phyloP scores from a whole-genome alignment of 2,329 filamentous ascomycete genomes.

The Xylariales sp. region DNA sequence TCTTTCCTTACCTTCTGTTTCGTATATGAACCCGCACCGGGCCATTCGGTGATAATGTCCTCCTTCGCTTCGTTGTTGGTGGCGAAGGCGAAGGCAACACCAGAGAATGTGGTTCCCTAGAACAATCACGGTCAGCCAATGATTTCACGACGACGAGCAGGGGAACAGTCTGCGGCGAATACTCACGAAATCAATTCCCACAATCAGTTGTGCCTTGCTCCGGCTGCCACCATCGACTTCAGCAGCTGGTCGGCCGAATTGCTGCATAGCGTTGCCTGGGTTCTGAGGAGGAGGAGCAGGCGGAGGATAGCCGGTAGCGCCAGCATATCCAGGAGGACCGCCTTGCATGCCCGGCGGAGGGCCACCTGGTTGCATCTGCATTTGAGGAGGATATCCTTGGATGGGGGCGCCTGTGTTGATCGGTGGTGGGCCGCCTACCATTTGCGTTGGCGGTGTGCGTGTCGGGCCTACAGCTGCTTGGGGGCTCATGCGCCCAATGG shows the following conservation, averaged over 20 bases:
- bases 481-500: conserved; percentile 48
- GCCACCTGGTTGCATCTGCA: conserved; percentile 30
- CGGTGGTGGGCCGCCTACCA: conserved; percentile 60
- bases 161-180: background rate
- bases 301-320: conserved; percentile 43
- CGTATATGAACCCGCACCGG: conserved; percentile 92
- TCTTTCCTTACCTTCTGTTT: conserved; percentile 99
- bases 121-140: conserved; percentile 18
- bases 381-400: conserved; percentile 54
- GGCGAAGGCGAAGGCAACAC: conserved; percentile 93
- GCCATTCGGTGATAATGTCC: conserved; percentile 99
- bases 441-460: conserved; percentile 55
- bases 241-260: conserved; percentile 45
- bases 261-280: conserved; percentile 33
- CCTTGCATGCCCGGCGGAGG: conserved; percentile 37
- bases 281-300: conserved; percentile 35
- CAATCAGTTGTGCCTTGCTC: conserved; percentile 95
- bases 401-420: conserved; percentile 61
- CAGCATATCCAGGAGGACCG: conserved; percentile 42
- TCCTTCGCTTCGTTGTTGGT: conserved; percentile 97
- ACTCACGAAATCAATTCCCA: conserved; percentile 96
- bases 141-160: background rate
- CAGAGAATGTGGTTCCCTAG: conserved; percentile 94
- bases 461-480: conserved; percentile 41
- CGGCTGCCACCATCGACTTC: conserved; percentile 86